Conservation (phyloP, 2,329 filamentous ascomycete genomes). For the Penicillium sp. region DNA sequence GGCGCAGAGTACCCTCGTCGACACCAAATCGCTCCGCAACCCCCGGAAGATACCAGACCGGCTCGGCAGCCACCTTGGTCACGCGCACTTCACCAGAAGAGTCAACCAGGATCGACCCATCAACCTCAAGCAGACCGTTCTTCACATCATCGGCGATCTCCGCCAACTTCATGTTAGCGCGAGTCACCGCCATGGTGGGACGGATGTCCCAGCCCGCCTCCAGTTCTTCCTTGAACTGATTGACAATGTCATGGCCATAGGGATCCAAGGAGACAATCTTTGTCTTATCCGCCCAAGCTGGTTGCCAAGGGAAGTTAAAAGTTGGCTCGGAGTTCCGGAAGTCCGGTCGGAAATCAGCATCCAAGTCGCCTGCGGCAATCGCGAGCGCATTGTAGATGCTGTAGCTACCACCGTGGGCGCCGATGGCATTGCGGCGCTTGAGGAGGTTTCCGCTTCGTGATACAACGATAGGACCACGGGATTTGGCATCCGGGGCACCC, state of each 20-base stretch:
- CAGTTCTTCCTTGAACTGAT: constrained; percentile 74
- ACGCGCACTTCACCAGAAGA: constrained; percentile 83
- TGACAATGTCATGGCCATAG: constrained; percentile 83
- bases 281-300: constrained; percentile 83
- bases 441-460: constrained; percentile 43
- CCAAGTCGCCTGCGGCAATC: constrained; percentile 85
- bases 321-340: constrained; percentile 89
- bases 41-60: constrained; percentile 83
- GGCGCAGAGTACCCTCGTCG: constrained; percentile 83
- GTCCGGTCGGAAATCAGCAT: constrained; percentile 75
- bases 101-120: constrained; percentile 90
- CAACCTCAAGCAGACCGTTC: constrained; percentile 70
- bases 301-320: constrained; percentile 83
- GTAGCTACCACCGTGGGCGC: constrained; percentile 85
- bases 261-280: constrained; percentile 99
- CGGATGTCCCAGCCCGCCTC: constrained; percentile 73
- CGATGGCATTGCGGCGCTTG: constrained; percentile 56
- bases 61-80: constrained; percentile 96
- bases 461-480: constrained; percentile 85
- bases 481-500: constrained; percentile 73
- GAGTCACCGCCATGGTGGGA: constrained; percentile 88
- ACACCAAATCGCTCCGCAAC: constrained; percentile 90
- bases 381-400: constrained; percentile 94
- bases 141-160: constrained; percentile 89
- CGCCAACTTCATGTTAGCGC: constrained; percentile 94